A percentile compares a stretch with the other conserved stretches of the same genome.
Evolutionary conservation across 2,329 filamentous ascomycete genomes (phyloP).

Genomic region (Colletotrichum agaves): DNA sequence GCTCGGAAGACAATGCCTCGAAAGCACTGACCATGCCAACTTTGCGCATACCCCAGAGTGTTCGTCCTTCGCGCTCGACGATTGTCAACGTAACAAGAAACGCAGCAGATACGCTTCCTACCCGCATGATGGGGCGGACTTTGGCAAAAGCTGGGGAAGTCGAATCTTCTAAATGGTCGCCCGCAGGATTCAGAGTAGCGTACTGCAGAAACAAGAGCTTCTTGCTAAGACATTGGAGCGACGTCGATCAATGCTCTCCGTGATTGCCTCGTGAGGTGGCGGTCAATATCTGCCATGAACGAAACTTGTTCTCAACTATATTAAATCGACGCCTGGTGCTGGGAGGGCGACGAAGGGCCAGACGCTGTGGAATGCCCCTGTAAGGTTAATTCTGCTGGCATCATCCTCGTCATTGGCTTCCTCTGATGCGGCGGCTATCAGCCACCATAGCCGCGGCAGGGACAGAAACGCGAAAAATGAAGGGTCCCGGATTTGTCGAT

Average conservation of each 20-base stretch:
- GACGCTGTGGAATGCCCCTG: constrained; percentile 1
- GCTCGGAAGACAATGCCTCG: background rate
- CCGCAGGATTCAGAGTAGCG: constrained; percentile 3
- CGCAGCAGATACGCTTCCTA: constrained; percentile 25
- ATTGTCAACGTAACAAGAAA: constrained; percentile 5
- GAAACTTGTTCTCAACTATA: background rate
- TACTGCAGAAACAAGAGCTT: background rate
- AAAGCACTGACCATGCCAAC: constrained; percentile 18
- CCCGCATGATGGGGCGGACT: constrained; percentile 13
- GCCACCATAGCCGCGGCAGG: constrained; percentile 13
- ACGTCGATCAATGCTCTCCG: constrained; percentile 9
- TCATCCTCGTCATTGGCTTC: constrained; percentile 8
- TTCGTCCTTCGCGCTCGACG: constrained; percentile 16
- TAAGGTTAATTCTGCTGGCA: constrained; percentile 9
- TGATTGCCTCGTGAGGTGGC: background rate
- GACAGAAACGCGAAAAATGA: background rate
- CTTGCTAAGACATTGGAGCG: constrained; percentile 1
- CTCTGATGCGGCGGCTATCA: background rate
- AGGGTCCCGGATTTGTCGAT: background rate
- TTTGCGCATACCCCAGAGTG: constrained; percentile 35
- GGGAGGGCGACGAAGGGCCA: background rate
- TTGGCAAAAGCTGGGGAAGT: constrained; percentile 26
- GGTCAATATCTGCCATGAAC: background rate
- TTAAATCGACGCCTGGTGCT: constrained; percentile 10
- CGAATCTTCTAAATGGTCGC: constrained; percentile 16